A percentile compares a stretch with the other conserved stretches of the same genome.
Evolutionary conservation across 2,329 filamentous ascomycete species (phyloP).

Genomic region (Dothideomycetidae sp.): DNA sequence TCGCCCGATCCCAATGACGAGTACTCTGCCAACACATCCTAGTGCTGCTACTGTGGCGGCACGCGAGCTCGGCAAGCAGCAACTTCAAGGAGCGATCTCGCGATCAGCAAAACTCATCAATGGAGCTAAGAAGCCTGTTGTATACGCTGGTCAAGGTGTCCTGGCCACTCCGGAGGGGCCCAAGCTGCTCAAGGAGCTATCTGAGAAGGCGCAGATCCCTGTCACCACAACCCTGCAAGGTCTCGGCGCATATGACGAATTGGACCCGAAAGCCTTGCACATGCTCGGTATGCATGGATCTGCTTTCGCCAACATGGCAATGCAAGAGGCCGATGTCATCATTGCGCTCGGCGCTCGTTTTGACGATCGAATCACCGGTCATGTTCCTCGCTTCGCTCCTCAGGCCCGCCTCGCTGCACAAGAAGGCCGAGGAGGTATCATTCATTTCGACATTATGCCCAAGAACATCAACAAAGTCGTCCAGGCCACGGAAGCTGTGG

Average conservation of each 20-base stretch:
- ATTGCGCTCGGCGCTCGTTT: conserved; percentile 89
- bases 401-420: conserved; percentile 69
- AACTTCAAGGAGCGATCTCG: conserved; percentile 58
- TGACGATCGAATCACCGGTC: conserved; percentile 84
- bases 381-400: conserved; percentile 75
- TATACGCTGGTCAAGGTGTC: conserved; percentile 88
- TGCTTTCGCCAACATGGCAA: conserved; percentile 94
- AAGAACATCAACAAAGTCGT: conserved; percentile 99
- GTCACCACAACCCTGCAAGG: conserved; percentile 94
- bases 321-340: conserved; percentile 92
- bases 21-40: conserved; percentile 60
- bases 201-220: conserved; percentile 80
- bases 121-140: conserved; percentile 79
- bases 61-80: conserved; percentile 54
- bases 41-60: conserved; percentile 77
- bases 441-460: conserved; percentile 96
- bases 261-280: conserved; percentile 85
- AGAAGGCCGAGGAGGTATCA: conserved; percentile 80
- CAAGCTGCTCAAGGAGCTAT: conserved; percentile 65
- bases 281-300: conserved; percentile 99
- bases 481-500: conserved; percentile 86
- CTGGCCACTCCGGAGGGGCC: conserved; percentile 67
- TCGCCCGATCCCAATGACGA: conserved; percentile 67
- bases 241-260: conserved; percentile 81
- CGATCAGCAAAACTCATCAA: conserved; percentile 76